phyloP scores from a whole-genome alignment of 164 flowering plant species.

The Taxillus chinensis region DNA sequence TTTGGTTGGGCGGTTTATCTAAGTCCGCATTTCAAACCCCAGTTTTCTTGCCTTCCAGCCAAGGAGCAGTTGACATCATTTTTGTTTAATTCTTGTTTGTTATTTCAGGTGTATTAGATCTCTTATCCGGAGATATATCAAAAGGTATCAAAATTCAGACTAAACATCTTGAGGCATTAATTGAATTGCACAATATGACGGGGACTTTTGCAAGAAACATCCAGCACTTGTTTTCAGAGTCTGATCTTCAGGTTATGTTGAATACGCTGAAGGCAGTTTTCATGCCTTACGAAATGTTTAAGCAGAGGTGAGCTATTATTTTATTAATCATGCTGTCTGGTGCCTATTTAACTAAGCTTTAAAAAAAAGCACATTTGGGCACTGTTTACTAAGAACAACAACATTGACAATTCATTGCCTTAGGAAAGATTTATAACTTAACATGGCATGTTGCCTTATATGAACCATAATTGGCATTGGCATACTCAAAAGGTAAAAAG shows the following conservation, averaged over 20 bases:
- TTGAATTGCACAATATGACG: slow-evolving; percentile 85
- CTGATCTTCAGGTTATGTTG: slow-evolving; percentile 51
- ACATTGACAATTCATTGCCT: too few species aligned
- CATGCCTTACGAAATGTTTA: slow-evolving; percentile 76
- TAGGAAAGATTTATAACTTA: too few species aligned
- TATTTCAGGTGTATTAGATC: slow-evolving; percentile 72
- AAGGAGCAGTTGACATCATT: slow-evolving; percentile 4
- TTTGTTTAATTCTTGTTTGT: slow-evolving; percentile 7
- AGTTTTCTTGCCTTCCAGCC: background rate
- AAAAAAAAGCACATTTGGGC: too few species aligned
- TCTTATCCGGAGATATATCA: slow-evolving; percentile 80
- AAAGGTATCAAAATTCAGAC: slow-evolving; percentile 79
- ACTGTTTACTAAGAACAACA: too few species aligned
- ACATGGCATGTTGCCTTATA: too few species aligned
- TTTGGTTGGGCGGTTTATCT: background rate
- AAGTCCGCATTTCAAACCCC: background rate
- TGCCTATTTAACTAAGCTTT: background rate
- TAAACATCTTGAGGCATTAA: slow-evolving; percentile 83
- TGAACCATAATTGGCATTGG: too few species aligned
- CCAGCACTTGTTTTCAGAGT: slow-evolving; percentile 85
- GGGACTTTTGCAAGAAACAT: slow-evolving; percentile 82
- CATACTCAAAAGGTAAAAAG: too few species aligned
- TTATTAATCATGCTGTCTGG: background rate
- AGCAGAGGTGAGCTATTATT: slow-evolving; percentile 49
- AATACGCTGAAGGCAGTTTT: slow-evolving; percentile 74